Base-by-base conservation (phyloP, 768 basidiomycete species). In the Russula dissimulans region DNA sequence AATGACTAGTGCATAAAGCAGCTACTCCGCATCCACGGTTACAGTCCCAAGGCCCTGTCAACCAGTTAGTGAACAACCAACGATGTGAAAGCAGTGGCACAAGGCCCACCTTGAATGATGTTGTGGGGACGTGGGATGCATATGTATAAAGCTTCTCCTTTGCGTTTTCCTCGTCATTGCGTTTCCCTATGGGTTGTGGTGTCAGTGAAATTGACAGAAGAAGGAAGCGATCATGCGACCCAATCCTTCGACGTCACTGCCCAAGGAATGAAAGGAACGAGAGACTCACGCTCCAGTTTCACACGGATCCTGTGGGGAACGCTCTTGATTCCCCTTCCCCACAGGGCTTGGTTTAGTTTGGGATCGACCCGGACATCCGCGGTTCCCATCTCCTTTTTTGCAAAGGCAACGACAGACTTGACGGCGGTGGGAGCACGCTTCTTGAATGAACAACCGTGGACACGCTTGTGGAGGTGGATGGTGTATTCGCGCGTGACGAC, bases 401-500 rank as follows among this genome's bases (percentile, higher is more conserved):
- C 94, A 70, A 99, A 99, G 55, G 82, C 81, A 69, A 91, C 78
- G 67, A 98, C 86, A 65, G 91, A 89, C 79, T 98, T 98, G 76
- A 98, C 83, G 67, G 94, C 97, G 79, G 85, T 87, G 26, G 97
- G 97, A 17, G 97, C 93, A 68, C 95, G 88, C 83, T 95, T 95
- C 80, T 97, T 97, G 83, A 97, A 97, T 45, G 89, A 87, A 62
- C 87, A 83, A 67, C 88, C 91, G 75, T 93, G 91, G 45, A 94
- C 91, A 67, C 77, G 86, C 76, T 95, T 97, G 86, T 97, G 93
- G 43, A 97, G 78, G 77, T 97, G 92, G 80, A 97, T 89, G 71
- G 95, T 97, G 87, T 97, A 97, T 75, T 99, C 95, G 71, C 95
- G 87, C 66, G 95, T 90, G 66, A 97, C 95, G 77, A 97, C 95